These are phyloP conservation scores for Pleurotus eryngii DNA, from an alignment of 768 basidiomycete genomes.

Conservation along the genomic window DNA sequence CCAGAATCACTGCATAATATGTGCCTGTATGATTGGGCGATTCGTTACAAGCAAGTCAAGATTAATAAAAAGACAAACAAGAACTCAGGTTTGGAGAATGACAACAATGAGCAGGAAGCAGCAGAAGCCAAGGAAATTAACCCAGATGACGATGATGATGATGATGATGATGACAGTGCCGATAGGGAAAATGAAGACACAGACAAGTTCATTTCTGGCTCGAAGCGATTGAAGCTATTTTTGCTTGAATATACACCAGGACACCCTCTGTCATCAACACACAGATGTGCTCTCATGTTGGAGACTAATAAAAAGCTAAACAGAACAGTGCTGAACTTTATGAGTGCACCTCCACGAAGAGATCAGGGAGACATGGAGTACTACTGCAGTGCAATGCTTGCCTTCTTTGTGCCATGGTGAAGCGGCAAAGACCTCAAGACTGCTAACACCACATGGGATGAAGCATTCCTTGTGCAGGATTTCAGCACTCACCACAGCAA, in stretches of 20 bases:
- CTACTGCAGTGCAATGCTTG: conserved; percentile 27
- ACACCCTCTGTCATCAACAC: conserved; percentile 2
- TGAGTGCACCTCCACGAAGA: conserved; percentile 24
- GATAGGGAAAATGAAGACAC: neutral
- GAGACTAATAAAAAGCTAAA: neutral
- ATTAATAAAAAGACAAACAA: neutral
- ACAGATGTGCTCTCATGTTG: neutral
- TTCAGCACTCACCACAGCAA: conserved; percentile 12
- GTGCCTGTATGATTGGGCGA: conserved; percentile 25
- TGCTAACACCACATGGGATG: conserved; percentile 19
- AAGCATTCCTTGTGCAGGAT: conserved; percentile 15
- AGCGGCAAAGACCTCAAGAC: conserved; percentile 18
- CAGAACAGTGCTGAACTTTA: conserved; percentile 22
- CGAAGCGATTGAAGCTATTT: neutral
- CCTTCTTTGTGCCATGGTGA: conserved; percentile 29
- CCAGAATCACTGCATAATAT: conserved; percentile 16
- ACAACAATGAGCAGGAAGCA: no score
- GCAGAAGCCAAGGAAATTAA: neutral
- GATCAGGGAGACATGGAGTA: conserved; percentile 28
- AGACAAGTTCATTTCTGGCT: neutral
- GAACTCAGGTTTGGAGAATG: neutral
- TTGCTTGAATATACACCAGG: neutral
- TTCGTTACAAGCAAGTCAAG: conserved; percentile 12
- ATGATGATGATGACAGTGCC: neutral
- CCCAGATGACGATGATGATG: conserved; percentile 1